Evolutionary conservation across 1,139 yeast species (phyloP), one percentile per base, ranked within the genome.

Genomic region (Nakaseomyces uthaithaninus): DNA sequence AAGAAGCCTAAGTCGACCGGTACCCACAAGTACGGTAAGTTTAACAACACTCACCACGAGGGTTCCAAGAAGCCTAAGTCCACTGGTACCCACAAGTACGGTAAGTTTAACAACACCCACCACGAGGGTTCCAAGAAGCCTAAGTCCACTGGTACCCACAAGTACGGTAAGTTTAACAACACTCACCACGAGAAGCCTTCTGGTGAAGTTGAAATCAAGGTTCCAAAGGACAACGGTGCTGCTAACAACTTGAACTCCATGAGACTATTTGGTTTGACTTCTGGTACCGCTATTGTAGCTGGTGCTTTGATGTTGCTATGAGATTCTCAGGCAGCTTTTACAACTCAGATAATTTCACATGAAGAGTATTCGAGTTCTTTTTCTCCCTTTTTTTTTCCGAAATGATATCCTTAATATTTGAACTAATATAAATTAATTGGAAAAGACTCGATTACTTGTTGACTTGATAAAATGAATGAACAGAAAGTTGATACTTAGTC

Each of bases 71-170:
- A 59, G 22, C 49, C 46, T 34, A 30, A 36, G 23, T 20, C 22
- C 6, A 41, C 45, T 10, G 46, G 46, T 44, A 44, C 46, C 12
- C 44, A 44, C 34, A 44, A 59, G 45, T 56, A 57, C 42, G 77
- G 77, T 44, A 68, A 66, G 58, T 73, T 70, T 55, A 64, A 71
- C 65, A 68, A 72, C 55, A 70, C 76, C 49, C 35, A 31, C 8
- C 35, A 31, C 25, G 55, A 56, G 52, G 49, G 52, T n/a, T 55
- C 68, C 9, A 44, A 60, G 16, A 50, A 59, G 22, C 50, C 60
- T n/a, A 45, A 64, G 33, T 46, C 61, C 18, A 56, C 72, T 27
- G 74, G 74, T 45, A 71, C 75, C 42, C 73, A 69, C 63, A 68
- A 48, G 44, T 52, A 54, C 41, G 70, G 69, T 38, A 62, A 38